Percentiles rank a stretch among this genome's conserved stretches.
phyloP scores from a whole-genome alignment of 2,329 filamentous ascomycete genomes.

The Fusarium cicatricum region DNA sequence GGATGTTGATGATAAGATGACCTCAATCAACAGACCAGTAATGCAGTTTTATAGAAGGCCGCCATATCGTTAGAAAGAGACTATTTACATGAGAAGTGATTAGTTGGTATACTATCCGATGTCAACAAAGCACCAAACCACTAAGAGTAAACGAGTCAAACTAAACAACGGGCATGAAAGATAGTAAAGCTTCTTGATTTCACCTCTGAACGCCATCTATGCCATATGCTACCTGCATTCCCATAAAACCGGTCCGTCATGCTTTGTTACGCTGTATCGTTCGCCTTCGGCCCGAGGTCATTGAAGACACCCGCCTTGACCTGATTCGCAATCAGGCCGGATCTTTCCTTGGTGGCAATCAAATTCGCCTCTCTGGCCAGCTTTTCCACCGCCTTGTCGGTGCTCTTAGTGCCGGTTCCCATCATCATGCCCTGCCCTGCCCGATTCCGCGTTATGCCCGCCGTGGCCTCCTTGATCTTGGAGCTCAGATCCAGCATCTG shows the following conservation, averaged over 20 bases:
- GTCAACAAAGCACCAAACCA: too few species aligned
- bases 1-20: too few species aligned
- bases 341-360: conserved; percentile 68
- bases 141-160: background rate
- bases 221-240: conserved; percentile 34
- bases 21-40: too few species aligned
- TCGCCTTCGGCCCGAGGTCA: conserved; percentile 44
- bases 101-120: too few species aligned
- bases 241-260: conserved; percentile 26
- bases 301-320: conserved; percentile 72
- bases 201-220: conserved; percentile 44
- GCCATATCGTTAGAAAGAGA: too few species aligned
- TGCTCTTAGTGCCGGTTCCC: conserved; percentile 32
- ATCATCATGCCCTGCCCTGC: conserved; percentile 40
- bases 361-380: conserved; percentile 67
- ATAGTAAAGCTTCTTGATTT: conserved; percentile 24
- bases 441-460: conserved; percentile 39
- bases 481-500: conserved; percentile 88
- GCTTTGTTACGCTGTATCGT: conserved; percentile 21
- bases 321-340: conserved; percentile 68
- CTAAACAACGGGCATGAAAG: background rate
- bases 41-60: too few species aligned
- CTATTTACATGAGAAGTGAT: too few species aligned
- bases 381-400: conserved; percentile 64
- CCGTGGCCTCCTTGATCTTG: conserved; percentile 76